Percentiles rank a stretch among this genome's conserved stretches.
phyloP scores from a whole-genome alignment of 2,329 filamentous ascomycete genomes.

The Hypomyces rosellus region DNA sequence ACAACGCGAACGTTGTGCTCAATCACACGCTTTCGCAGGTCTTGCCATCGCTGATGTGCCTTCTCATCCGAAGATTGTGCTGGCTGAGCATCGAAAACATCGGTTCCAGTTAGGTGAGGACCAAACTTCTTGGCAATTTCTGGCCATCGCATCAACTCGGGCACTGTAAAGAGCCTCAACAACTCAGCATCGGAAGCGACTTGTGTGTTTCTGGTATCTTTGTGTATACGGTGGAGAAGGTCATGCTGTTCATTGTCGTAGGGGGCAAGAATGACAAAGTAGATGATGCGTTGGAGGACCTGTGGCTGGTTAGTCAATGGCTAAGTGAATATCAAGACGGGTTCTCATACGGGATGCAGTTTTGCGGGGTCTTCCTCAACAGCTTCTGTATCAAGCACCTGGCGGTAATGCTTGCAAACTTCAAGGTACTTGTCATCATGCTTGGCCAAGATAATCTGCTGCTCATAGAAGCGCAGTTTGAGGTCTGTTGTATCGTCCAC shows the following conservation, averaged over 20 bases:
- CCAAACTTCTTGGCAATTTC: conserved; percentile 85
- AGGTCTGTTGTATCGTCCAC: conserved; percentile 91
- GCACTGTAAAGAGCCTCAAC: conserved; percentile 88
- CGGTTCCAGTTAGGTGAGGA: conserved; percentile 77
- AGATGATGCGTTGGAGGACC: conserved; percentile 91
- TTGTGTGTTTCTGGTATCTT: conserved; percentile 73
- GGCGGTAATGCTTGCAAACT: conserved; percentile 95
- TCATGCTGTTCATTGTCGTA: conserved; percentile 99
- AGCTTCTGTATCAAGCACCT: conserved; percentile 91
- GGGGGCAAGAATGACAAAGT: conserved; percentile 92
- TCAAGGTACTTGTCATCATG: conserved; percentile 97
- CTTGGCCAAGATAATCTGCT: conserved; percentile 92
- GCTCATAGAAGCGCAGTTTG: conserved; percentile 94
- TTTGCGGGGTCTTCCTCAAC: conserved; percentile 86
- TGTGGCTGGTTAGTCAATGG: conserved; percentile 28
- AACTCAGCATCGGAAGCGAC: conserved; percentile 77
- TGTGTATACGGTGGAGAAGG: conserved; percentile 85
- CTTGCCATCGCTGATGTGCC: conserved; percentile 81
- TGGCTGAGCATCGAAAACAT: conserved; percentile 72
- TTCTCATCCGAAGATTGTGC: conserved; percentile 68
- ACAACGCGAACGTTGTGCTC: conserved; percentile 98
- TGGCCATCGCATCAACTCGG: conserved; percentile 97
- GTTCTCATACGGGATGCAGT: conserved; percentile 67
- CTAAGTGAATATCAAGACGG: neutral
- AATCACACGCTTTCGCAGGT: conserved; percentile 95